Evolutionary conservation across 192 early-diverging fungal species (phyloP).

Genomic region (Podila epigama): DNA sequence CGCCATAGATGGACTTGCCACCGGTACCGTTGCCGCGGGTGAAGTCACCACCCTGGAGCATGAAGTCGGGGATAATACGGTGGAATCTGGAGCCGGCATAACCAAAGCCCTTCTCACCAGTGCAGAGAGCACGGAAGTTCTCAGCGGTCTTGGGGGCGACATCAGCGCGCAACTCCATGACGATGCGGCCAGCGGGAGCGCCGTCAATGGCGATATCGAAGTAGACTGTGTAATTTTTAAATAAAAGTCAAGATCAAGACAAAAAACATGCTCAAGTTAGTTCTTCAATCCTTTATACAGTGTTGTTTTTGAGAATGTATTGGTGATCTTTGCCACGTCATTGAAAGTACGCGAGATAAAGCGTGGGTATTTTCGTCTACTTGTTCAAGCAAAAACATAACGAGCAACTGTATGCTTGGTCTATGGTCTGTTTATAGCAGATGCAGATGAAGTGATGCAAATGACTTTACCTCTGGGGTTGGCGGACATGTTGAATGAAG

Average conservation of each 20-base stretch:
- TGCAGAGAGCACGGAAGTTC: constrained; percentile 99
- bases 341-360: no score
- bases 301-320: background rate
- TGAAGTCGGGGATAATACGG: constrained; percentile 84
- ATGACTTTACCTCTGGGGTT: constrained; percentile 40
- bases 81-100: constrained; percentile 83
- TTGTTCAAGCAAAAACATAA: no score
- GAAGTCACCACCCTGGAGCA: constrained; percentile 91
- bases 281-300: background rate
- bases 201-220: constrained; percentile 72
- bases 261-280: background rate
- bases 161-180: constrained; percentile 73
- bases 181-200: constrained; percentile 51
- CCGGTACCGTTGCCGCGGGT: constrained; percentile 88
- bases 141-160: constrained; percentile 85
- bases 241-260: background rate
- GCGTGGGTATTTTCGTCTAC: no score
- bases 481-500: constrained; percentile 38
- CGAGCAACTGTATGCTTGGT: no score
- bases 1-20: constrained; percentile 89
- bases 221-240: constrained; percentile 56
- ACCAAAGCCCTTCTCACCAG: constrained; percentile 91
- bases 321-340: no score
- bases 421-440: background rate
- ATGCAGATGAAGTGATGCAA: background rate